Evolutionary conservation across 2,329 filamentous ascomycete genomes (phyloP), one percentile per base, ranked within the genome.

Genomic region (Fusarium armeniacum): DNA sequence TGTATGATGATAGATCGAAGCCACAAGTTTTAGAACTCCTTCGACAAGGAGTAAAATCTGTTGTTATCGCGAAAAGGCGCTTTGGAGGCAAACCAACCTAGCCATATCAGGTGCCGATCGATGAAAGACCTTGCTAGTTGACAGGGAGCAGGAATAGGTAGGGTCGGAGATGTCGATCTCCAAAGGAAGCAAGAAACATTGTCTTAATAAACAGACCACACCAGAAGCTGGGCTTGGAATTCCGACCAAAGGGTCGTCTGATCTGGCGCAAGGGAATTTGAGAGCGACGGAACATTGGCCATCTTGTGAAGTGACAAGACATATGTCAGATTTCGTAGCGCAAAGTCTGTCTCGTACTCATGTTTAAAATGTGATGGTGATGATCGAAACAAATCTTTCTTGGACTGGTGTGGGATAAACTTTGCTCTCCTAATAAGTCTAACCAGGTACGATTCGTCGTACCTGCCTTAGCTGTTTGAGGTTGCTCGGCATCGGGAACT

Each of bases 381-480:
- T 67, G 43, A 22, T 64, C 36, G 38, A 68, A 70, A 59, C 50
- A 67, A 55, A 59, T 53, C 41, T 46, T 63, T 69, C 47, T 52
- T 16, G 24, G 35, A 52, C 13, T 52, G 49, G 49, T 26, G 35
- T n/a, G 40, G 51, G 38, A 40, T 43, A 57, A 13, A 30, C 41
- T 63, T 49, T 45, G 40, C 63, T 66, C 38, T 26, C 6, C 13
- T n/a, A 26, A 36, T n/a, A 33, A 56, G 32, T 28, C 36, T 28
- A 51, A 43, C 20, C 43, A 65, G 46, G 62, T 33, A 60, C 51
- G 57, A 40, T 33, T 40, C 28, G 45, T 35, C 44, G 62, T 65
- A 66, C 56, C 47, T 66, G 57, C 49, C 16, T 67, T 67, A 67
- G 62, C 40, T 55, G 62, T 70, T 70, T 67, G 67, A 67, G 46